These are phyloP conservation scores for Clonostachys byssicola DNA, from an alignment of 2,329 filamentous ascomycete species.

Conservation along the genomic window DNA sequence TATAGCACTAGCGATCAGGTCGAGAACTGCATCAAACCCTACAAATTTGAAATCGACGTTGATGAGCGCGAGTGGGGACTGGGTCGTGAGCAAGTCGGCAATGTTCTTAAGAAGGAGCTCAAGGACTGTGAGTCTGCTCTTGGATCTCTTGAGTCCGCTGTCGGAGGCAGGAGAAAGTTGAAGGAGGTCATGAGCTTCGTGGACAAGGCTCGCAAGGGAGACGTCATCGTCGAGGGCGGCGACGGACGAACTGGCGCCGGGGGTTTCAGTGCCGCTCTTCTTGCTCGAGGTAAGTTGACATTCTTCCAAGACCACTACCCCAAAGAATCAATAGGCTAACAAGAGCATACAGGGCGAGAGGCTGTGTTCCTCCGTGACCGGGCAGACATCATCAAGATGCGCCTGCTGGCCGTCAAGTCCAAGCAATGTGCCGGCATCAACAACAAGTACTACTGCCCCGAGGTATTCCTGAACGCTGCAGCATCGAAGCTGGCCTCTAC, in stretches of 20 bases:
- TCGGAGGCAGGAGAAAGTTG: conserved; percentile 81
- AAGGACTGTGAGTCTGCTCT: conserved; percentile 77
- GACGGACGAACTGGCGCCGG: conserved; percentile 82
- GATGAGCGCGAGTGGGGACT: conserved; percentile 85
- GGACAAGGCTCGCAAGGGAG: conserved; percentile 82
- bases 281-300: conserved; percentile 66
- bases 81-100: conserved; percentile 77
- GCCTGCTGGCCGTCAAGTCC: conserved; percentile 80
- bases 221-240: conserved; percentile 72
- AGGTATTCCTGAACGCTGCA: conserved; percentile 96
- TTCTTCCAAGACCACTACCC: too few species aligned
- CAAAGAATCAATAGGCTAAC: too few species aligned
- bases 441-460: conserved; percentile 96
- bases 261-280: conserved; percentile 83
- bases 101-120: conserved; percentile 82
- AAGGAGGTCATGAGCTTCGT: conserved; percentile 89
- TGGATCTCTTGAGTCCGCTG: conserved; percentile 67
- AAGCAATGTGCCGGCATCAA: conserved; percentile 79
- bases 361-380: conserved; percentile 92
- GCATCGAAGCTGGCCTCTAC: conserved; percentile 93
- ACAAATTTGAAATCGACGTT: conserved; percentile 96
- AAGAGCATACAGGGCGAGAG: conserved; percentile 64
- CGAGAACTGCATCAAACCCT: conserved; percentile 98
- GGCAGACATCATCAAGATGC: conserved; percentile 85
- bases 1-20: conserved; percentile 98